phyloP scores from a whole-genome alignment of 495 filamentous ascomycete species.

The Chaetomidium leptoderma region DNA sequence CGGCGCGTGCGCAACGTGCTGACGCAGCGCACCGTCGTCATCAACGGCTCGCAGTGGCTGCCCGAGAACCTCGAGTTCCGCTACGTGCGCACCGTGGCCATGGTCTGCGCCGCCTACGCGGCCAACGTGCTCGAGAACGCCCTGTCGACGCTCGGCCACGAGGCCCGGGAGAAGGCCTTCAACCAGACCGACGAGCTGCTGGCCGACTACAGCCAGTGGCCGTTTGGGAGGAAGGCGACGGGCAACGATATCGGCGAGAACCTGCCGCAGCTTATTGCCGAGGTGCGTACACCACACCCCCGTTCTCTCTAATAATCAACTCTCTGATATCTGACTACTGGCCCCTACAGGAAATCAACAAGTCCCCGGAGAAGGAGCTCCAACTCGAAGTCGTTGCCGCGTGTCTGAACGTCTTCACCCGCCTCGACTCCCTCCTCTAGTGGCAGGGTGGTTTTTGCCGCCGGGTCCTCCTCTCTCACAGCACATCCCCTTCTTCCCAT shows the following conservation, averaged over 20 bases:
- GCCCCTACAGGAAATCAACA: slow-evolving; percentile 62
- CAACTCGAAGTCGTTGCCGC: slow-evolving; percentile 96
- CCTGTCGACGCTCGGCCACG: slow-evolving; percentile 87
- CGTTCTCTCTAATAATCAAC: background rate
- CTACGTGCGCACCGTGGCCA: slow-evolving; percentile 82
- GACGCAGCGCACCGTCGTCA: slow-evolving; percentile 88
- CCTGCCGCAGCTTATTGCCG: slow-evolving; percentile 77
- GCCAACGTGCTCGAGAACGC: slow-evolving; percentile 98
- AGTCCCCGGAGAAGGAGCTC: slow-evolving; percentile 82
- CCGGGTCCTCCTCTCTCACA: background rate
- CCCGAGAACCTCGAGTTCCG: slow-evolving; percentile 92
- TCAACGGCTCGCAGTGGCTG: slow-evolving; percentile 76
- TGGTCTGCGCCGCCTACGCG: slow-evolving; percentile 97
- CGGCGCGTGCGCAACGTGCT: slow-evolving; percentile 87
- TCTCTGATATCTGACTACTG: slow-evolving; percentile 5
- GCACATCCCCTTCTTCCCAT: background rate
- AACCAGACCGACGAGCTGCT: slow-evolving; percentile 94
- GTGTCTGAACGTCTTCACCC: slow-evolving; percentile 92
- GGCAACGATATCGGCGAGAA: slow-evolving; percentile 88
- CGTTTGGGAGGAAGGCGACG: slow-evolving; percentile 76
- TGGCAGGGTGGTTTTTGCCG: background rate
- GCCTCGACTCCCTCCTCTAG: slow-evolving; percentile 88
- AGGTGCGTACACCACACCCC: slow-evolving; percentile 41
- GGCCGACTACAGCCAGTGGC: slow-evolving; percentile 94
- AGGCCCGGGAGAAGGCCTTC: slow-evolving; percentile 88